A percentile compares a stretch with the other conserved stretches of the same genome.
phyloP scores from a whole-genome alignment of 768 basidiomycete genomes.

The Mycena galericulata region DNA sequence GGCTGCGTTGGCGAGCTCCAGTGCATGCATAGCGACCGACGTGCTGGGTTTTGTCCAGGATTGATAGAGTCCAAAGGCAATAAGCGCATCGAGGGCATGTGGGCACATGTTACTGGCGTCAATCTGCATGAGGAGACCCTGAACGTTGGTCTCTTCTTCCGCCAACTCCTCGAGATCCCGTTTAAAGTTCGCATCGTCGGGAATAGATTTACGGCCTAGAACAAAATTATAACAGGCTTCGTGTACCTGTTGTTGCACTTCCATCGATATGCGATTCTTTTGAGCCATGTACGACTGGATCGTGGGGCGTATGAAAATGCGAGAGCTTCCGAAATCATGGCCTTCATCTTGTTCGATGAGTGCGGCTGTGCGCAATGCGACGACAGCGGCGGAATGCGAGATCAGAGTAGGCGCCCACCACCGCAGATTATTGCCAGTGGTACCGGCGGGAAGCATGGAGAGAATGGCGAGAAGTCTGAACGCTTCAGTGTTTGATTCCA shows the following conservation, averaged over 20 bases:
- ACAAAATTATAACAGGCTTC: conserved; percentile 32
- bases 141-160: conserved; percentile 9
- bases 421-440: conserved; percentile 25
- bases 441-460: conserved; percentile 42
- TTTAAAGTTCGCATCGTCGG: conserved; percentile 1
- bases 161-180: background rate
- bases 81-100: conserved; percentile 31
- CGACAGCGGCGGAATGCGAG: conserved; percentile 10
- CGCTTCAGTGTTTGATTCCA: background rate
- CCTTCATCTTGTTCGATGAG: conserved; percentile 19
- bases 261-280: conserved; percentile 14
- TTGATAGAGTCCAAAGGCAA: conserved; percentile 36
- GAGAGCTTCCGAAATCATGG: background rate
- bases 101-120: background rate
- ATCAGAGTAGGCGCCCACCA: conserved; percentile 22
- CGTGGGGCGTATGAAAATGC: conserved; percentile 36
- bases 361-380: conserved; percentile 8
- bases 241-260: conserved; percentile 19
- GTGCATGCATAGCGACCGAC: conserved; percentile 3
- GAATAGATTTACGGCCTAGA: conserved; percentile 13
- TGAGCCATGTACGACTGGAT: conserved; percentile 36
- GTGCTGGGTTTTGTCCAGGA: conserved; percentile 27
- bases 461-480: conserved; percentile 22
- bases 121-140: conserved; percentile 33
- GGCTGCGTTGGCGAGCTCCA: conserved; percentile 7